phyloP scores from a whole-genome alignment of 2,329 filamentous ascomycete genomes.

The Sporothrix pallida region DNA sequence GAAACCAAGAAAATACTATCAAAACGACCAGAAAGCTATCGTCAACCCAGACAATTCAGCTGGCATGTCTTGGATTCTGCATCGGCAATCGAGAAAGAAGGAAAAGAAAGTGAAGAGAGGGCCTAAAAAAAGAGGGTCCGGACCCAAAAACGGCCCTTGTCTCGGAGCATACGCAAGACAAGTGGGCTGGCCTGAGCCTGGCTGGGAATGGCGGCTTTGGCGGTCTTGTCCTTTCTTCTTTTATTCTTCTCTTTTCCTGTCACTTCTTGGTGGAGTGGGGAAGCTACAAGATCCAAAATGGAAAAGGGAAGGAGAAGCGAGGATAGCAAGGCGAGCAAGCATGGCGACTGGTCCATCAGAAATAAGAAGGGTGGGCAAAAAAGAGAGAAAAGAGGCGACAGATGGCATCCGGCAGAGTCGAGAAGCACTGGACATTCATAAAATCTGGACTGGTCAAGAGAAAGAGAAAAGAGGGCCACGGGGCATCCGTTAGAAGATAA shows the following conservation, averaged over 20 bases:
- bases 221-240: too few species aligned
- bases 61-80: neutral
- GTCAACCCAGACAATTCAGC: neutral
- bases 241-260: too few species aligned
- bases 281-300: neutral
- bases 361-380: neutral
- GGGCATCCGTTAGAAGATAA: too few species aligned
- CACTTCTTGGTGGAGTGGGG: neutral
- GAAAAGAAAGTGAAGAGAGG: too few species aligned
- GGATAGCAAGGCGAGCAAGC: neutral
- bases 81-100: constrained; percentile 1
- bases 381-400: neutral
- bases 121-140: too few species aligned
- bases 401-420: too few species aligned
- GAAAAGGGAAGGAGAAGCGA: constrained; percentile 4
- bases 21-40: neutral
- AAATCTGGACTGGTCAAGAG: too few species aligned
- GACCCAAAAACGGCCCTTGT: neutral
- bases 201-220: neutral
- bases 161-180: constrained; percentile 19
- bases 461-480: too few species aligned
- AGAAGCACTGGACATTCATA: too few species aligned
- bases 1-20: neutral
- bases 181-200: neutral
- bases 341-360: neutral